Percentiles rank a stretch among this genome's conserved stretches.
These are phyloP conservation scores for Hippophae gyantsensis DNA, from an alignment of 306 rosid genomes.

Conservation along the genomic window DNA sequence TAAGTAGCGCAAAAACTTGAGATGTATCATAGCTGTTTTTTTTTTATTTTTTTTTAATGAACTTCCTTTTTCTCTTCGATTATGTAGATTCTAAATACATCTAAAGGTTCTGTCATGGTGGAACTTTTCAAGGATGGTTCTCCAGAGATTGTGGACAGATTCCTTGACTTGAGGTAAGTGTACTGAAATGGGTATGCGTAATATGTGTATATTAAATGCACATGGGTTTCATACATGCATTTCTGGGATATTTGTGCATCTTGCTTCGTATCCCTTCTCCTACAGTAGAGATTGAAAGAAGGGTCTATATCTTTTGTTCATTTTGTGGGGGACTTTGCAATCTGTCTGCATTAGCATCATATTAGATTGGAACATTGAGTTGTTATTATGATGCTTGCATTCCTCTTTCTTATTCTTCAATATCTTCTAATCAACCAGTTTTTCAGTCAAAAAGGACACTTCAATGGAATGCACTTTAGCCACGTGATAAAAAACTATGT, in stretches of 20 bases:
- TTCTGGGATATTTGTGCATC: neutral
- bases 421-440: conserved; percentile 13
- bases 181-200: neutral
- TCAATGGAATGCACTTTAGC: conserved; percentile 72
- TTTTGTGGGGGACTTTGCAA: too few relatives aligned
- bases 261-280: too few relatives aligned
- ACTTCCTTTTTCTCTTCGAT: neutral
- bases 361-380: neutral
- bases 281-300: too few relatives aligned
- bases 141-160: conserved; percentile 95
- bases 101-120: conserved; percentile 67
- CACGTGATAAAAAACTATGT: conserved; percentile 75
- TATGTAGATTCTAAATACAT: conserved; percentile 62
- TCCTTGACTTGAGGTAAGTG: conserved; percentile 92
- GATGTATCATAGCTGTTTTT: too few relatives aligned
- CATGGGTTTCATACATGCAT: neutral
- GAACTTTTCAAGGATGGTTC: conserved; percentile 78
- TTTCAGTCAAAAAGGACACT: conserved; percentile 81
- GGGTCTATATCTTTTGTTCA: too few relatives aligned
- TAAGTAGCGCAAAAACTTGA: too few relatives aligned
- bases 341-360: neutral
- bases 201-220: neutral
- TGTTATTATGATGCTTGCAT: neutral
- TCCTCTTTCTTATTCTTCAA: neutral
- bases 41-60: neutral